Evolutionary conservation across 257 asterid species (phyloP).

Genomic region (Solanum acaule): DNA sequence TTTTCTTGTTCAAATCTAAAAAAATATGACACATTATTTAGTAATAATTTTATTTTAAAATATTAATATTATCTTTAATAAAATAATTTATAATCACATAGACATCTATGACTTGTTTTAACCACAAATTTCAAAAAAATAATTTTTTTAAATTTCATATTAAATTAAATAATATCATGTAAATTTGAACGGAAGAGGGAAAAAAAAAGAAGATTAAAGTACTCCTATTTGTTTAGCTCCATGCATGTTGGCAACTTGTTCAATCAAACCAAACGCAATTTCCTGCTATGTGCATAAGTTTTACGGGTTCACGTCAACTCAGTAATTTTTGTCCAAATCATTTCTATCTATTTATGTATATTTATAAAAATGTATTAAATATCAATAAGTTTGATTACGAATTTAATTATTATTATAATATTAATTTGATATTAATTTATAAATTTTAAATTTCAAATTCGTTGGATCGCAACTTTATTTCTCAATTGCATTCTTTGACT

Average conservation of each 20-base stretch:
- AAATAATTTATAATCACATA: no score
- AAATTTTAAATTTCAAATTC: neutral
- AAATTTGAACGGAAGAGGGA: neutral
- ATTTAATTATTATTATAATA: neutral
- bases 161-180: neutral
- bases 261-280: neutral
- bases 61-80: no score
- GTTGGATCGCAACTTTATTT: no score
- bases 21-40: no score
- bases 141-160: no score
- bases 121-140: no score
- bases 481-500: neutral
- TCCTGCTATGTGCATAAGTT: neutral
- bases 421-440: neutral
- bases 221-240: neutral
- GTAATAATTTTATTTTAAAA: neutral
- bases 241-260: neutral
- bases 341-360: rapidly evolving
- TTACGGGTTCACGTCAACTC: neutral
- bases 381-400: neutral
- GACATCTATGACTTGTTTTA: no score
- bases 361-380: neutral
- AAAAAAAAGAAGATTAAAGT: neutral
- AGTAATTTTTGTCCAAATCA: rapidly evolving
- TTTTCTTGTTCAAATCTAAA: neutral